phyloP scores from a whole-genome alignment of 257 asterid genomes.

The Plantago elongata region DNA sequence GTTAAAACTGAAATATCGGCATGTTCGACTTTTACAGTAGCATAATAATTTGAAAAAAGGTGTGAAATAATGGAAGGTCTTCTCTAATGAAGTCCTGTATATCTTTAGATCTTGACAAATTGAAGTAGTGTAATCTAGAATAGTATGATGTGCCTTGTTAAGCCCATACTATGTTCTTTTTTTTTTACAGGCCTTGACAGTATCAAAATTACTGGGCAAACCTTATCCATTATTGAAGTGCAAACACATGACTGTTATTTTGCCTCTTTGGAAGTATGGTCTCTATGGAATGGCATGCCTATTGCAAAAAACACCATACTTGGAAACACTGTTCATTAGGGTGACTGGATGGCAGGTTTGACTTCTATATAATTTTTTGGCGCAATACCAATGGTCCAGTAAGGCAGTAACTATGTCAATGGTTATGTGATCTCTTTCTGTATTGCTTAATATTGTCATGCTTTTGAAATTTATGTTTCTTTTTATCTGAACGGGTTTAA shows the following conservation, averaged over 20 bases:
- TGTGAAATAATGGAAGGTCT: background rate
- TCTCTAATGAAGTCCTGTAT: background rate
- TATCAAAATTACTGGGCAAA: background rate
- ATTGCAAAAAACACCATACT: background rate
- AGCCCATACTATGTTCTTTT: background rate
- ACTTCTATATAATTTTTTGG: background rate
- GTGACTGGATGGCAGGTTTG: background rate
- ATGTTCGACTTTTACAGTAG: too few species aligned
- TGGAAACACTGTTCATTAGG: background rate
- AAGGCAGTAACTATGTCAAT: too few species aligned
- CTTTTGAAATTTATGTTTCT: too few species aligned
- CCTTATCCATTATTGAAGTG: background rate
- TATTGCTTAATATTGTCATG: too few species aligned
- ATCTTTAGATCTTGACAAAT: background rate
- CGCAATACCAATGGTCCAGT: too few species aligned
- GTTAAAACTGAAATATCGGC: too few species aligned
- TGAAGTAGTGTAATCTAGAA: too few species aligned
- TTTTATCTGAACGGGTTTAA: too few species aligned
- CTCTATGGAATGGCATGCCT: background rate
- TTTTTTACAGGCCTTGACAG: background rate
- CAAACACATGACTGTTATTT: background rate
- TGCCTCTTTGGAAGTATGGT: background rate
- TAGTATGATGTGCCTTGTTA: too few species aligned
- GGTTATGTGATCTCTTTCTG: too few species aligned
- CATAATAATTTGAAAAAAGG: background rate